Evolutionary conservation across 1,284 basidiomycete genomes (phyloP).

Genomic region (Ceratobasidium sp.): DNA sequence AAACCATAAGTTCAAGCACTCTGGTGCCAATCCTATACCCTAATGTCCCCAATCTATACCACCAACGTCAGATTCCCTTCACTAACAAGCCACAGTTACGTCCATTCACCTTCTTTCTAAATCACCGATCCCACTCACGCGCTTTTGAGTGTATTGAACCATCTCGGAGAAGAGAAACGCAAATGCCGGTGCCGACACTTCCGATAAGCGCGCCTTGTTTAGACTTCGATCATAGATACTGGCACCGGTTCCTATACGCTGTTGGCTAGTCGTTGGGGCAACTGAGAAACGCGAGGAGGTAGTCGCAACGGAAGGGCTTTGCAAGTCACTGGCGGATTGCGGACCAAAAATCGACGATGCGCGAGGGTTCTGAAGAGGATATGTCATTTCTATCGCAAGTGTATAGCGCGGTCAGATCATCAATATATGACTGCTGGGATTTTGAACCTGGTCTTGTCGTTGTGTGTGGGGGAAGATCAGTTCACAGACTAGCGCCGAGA

Average conservation of each 20-base stretch:
- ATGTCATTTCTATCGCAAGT: slow-evolving; percentile 19
- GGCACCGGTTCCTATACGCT: slow-evolving; percentile 7
- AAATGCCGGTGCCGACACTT: slow-evolving; percentile 83
- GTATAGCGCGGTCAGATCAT: neutral
- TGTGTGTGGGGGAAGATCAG: neutral
- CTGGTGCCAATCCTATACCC: slow-evolving; percentile 89
- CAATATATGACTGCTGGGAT: neutral
- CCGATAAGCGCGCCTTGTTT: slow-evolving; percentile 79
- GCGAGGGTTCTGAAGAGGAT: slow-evolving; percentile 28
- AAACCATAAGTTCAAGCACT: slow-evolving; percentile 78
- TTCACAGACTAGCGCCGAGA: slow-evolving; percentile 1
- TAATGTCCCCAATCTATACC: slow-evolving; percentile 84
- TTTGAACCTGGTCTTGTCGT: neutral
- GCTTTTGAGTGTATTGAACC: slow-evolving; percentile 92
- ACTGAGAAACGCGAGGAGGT: slow-evolving; percentile 38
- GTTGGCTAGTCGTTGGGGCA: slow-evolving; percentile 33
- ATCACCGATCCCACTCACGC: slow-evolving; percentile 93
- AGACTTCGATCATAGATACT: slow-evolving; percentile 82
- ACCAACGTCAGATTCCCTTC: neutral
- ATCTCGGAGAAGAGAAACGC: slow-evolving; percentile 91
- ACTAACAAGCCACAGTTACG: neutral
- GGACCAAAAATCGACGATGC: slow-evolving; percentile 26
- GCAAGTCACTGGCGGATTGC: slow-evolving; percentile 11
- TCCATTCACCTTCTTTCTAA: slow-evolving; percentile 75
- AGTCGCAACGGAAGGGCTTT: slow-evolving; percentile 28